Percentiles rank a stretch among this genome's conserved stretches.
Conservation (phyloP, 176 grass and related monocot genomes). For the Microstegium vimineum region DNA sequence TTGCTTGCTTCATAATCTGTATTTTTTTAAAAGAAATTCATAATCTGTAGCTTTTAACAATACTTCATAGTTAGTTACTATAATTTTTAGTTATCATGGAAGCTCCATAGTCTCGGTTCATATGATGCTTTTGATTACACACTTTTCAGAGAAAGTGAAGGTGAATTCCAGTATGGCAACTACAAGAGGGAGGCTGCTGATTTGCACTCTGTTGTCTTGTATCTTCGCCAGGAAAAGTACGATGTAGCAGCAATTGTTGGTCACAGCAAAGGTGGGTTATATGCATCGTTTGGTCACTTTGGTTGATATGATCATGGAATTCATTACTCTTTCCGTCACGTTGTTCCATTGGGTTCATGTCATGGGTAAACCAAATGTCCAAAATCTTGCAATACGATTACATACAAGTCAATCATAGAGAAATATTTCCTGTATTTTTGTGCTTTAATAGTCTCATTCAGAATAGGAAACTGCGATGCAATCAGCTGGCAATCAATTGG, state of each 20-base stretch:
- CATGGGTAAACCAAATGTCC: not conserved
- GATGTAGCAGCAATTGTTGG: slow-evolving; percentile 63
- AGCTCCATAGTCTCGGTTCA: not conserved
- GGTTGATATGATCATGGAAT: not conserved
- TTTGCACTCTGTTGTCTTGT: slow-evolving; percentile 51
- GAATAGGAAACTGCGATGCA: not conserved
- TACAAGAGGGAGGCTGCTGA: slow-evolving; percentile 69
- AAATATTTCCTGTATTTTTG: not conserved
- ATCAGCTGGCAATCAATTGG: not conserved
- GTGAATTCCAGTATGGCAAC: slow-evolving; percentile 71
- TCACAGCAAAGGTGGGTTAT: slow-evolving; percentile 73
- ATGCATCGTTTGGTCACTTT: not conserved
- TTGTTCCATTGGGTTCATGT: not conserved
- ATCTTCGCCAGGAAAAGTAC: slow-evolving; percentile 51
- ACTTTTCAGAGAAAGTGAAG: slow-evolving; percentile 69
- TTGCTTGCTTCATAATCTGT: not conserved
- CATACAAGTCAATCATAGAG: not conserved
- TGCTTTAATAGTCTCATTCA: not conserved
- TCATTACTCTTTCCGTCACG: not conserved
- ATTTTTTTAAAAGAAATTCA: not conserved
- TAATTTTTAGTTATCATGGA: not conserved
- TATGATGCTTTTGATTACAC: not conserved
- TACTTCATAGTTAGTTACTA: not conserved
- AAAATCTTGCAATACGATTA: not conserved
- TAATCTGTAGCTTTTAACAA: not conserved